These are phyloP conservation scores for Fusarium albosuccineum DNA, from an alignment of 2,329 filamentous ascomycete species.

Conservation along the genomic window DNA sequence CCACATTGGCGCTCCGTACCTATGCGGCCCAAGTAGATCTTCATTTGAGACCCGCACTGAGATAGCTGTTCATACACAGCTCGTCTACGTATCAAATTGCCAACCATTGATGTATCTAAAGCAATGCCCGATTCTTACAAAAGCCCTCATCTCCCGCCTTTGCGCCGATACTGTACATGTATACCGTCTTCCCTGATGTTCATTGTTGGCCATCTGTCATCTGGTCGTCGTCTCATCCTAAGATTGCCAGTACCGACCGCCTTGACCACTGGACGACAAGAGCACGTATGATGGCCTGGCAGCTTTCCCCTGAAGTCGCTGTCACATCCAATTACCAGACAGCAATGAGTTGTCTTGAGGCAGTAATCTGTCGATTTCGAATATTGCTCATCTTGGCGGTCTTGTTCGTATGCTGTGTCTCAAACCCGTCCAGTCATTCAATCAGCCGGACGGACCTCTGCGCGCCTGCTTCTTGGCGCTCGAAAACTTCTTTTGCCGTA, in stretches of 20 bases:
- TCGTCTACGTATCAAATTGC: too few species aligned
- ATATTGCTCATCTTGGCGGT: neutral
- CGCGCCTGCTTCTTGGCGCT: slow-evolving; percentile 65
- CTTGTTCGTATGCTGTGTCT: neutral
- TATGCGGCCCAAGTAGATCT: slow-evolving; percentile 1
- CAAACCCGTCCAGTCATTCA: neutral
- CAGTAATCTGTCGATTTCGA: neutral
- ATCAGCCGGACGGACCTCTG: slow-evolving; percentile 50
- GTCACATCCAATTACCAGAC: slow-evolving; percentile 1
- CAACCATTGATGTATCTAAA: neutral
- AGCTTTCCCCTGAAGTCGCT: neutral
- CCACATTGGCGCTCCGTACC: neutral
- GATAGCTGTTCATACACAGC: neutral
- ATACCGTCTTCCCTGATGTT: neutral
- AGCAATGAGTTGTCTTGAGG: neutral
- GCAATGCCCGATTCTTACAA: neutral
- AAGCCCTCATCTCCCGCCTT: neutral
- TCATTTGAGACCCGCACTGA: neutral
- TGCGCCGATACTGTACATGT: neutral
- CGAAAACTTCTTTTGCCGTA: slow-evolving; percentile 63
- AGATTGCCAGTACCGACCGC: neutral
- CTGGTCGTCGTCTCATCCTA: neutral
- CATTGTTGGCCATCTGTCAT: neutral
- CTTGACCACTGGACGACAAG: neutral
- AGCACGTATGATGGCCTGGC: neutral